Evolutionary conservation across 2,329 filamentous ascomycete genomes (phyloP).

Genomic region (Calonectria henricotiae): DNA sequence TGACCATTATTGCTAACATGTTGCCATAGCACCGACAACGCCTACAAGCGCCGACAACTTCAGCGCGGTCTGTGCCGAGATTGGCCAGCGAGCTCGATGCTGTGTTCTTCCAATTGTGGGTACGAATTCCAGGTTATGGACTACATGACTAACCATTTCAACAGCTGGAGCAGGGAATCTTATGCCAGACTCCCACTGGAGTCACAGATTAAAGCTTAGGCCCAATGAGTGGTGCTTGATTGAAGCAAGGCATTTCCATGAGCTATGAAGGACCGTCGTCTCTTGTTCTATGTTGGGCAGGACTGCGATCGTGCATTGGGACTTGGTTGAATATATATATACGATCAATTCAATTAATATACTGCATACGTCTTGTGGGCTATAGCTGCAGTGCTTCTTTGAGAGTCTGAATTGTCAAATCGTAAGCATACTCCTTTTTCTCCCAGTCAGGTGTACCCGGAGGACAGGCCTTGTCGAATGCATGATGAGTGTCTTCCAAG

Average conservation of each 20-base stretch:
- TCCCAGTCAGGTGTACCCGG: constrained; percentile 30
- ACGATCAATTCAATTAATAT: not conserved
- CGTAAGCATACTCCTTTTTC: constrained; percentile 15
- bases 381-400: constrained; percentile 18
- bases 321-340: not conserved
- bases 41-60: constrained; percentile 63
- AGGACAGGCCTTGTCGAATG: constrained; percentile 23
- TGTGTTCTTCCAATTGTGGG: constrained; percentile 68
- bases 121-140: not conserved
- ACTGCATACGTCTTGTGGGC: not conserved
- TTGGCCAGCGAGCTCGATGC: constrained; percentile 72
- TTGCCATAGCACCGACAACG: constrained; percentile 45
- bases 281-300: not conserved
- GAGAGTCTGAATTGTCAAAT: constrained; percentile 11
- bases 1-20: constrained; percentile 12
- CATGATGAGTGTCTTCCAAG: constrained; percentile 28
- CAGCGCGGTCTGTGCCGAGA: constrained; percentile 63
- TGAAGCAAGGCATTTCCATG: not conserved
- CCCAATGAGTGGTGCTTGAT: not conserved
- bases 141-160: not conserved
- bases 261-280: not conserved
- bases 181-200: constrained; percentile 11
- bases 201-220: not conserved
- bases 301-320: not conserved
- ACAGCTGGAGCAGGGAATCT: constrained; percentile 11